Conservation (phyloP, 805 yeast genomes). For the Vanderwaltozyma yarrowii region DNA sequence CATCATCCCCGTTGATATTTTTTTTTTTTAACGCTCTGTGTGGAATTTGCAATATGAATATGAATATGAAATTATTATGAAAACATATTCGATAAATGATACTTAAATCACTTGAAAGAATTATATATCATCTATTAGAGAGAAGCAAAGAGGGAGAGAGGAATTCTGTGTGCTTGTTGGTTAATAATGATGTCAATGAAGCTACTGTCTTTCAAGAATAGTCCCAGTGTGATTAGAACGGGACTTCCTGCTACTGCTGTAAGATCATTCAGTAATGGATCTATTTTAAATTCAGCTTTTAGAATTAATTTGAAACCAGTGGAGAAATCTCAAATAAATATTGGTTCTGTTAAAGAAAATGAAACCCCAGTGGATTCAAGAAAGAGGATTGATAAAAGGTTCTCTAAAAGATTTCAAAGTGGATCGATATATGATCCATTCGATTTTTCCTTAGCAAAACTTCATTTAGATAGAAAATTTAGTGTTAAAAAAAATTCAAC, state of each 20-base stretch:
- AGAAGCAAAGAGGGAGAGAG: too few relatives aligned
- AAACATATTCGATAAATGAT: too few relatives aligned
- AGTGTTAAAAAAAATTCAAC: conserved; percentile 15
- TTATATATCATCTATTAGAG: too few relatives aligned
- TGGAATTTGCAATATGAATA: too few relatives aligned
- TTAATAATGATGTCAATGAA: too few relatives aligned
- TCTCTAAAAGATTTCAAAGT: conserved; percentile 37
- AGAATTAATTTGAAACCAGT: conserved; percentile 2
- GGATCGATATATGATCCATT: conserved; percentile 67
- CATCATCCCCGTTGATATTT: too few relatives aligned
- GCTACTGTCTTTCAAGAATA: too few relatives aligned
- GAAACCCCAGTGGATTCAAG: neutral
- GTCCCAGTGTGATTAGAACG: neutral
- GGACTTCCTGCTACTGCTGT: too few relatives aligned
- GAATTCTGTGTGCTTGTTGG: too few relatives aligned
- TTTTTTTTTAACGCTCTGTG: too few relatives aligned
- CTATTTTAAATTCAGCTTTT: neutral
- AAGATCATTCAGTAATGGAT: neutral
- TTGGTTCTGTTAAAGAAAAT: neutral
- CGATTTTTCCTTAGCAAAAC: conserved; percentile 58
- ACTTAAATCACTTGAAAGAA: too few relatives aligned
- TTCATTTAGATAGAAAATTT: conserved; percentile 38
- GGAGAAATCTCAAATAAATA: neutral
- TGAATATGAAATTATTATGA: too few relatives aligned
- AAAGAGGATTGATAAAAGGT: conserved; percentile 14